Evolutionary conservation across 805 yeast species (phyloP), one percentile per base, ranked within the genome.

Genomic region (Wickerhamiella nectarea): DNA sequence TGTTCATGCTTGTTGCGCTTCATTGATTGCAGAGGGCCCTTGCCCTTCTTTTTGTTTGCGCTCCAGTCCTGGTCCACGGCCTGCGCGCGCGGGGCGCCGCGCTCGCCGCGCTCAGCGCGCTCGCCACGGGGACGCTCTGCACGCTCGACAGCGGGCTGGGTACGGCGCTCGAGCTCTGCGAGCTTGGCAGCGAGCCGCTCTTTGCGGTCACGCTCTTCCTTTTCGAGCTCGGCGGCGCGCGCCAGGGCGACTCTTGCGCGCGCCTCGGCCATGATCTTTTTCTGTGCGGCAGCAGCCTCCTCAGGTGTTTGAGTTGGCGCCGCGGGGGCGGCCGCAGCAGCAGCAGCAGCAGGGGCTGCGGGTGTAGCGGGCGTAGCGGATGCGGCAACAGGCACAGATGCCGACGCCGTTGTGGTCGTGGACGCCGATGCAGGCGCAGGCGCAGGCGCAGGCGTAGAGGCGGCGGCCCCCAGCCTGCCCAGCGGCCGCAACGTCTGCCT

Each of bases 181-280:
- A 39, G 26, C 5, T 34, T 24, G 11, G 33, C 42, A 5, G 33
- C 38, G 20, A 50, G 43, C 17, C 49, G 41, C 33, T 24, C 38
- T 25, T 45, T n/a, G 35, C 43, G 38, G 37, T 46, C 50, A 26
- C 14, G 19, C n/a, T 48, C 50, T 8, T 42, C 52, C 6, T 24
- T 12, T 4, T 39, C 39, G 45, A 52, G 56, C 14, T 44, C 39
- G 25, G 48, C 51, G 12, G 43, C 43, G 33, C 52, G 45, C 24
- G 46, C 47, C 29, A 46, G 53, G 6, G 54, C 48, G 3, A 64
- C 65, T 34, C 51, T 53, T 39, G 59, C 65, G 8, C 58, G 48
- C 5, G 61, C 54, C 19, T 48, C 48, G 19, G 50, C 47, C 69
- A 64, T 64, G 19, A 48, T 46, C 36, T 54, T 56, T 39, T 59